Evolutionary conservation across 23 red algal species (phyloP), one percentile per base, ranked within the genome.

Genomic region (Gracilaria caudata): DNA sequence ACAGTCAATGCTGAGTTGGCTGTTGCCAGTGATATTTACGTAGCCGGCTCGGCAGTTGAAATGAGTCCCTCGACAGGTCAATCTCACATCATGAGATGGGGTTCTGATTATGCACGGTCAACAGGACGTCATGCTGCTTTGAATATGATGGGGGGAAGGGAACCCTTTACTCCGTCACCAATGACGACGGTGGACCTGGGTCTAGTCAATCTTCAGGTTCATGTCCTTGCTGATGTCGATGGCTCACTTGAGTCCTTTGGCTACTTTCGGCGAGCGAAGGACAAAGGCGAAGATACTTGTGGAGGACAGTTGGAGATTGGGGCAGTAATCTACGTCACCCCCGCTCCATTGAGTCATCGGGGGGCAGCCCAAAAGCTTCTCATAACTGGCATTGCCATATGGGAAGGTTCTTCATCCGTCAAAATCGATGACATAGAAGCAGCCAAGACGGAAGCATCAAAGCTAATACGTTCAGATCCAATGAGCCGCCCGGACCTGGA

Each of bases 171-270:
- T 55, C 35, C 24, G 9, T 23, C 51, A 4, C 85, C 85, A 3
- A 24, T 29, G 16, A 58, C 75, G 10, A 53, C 74, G 23, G 73
- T 89, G 9, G 73, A 89, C 20, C 33, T 89, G 20, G 14, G 57
- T 32, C 24, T 72, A 41, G 56, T 89, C 4, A 63, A 73, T 41
- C 85, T 89, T 49, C 34, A 44, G 30, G 56, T 89, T 3, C 71
- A 79, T 89, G 72, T 89, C 45, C 23, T 60, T 46, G 85, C 70
- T 14, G 56, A 89, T 89, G 68, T 79, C 19, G 60, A 68, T 66
- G 85, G 85, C 23, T 89, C 85, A 28, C 35, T n/a, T 8, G 85
- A 89, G 47, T 60, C 85, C 4, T 89, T 89, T 79, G 85, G 85
- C 28, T 89, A 89, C 61, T 89, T 89, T 49, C 25, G 37, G 4